Conservation (phyloP, 257 asterid genomes). For the Salvia miltiorrhiza region DNA sequence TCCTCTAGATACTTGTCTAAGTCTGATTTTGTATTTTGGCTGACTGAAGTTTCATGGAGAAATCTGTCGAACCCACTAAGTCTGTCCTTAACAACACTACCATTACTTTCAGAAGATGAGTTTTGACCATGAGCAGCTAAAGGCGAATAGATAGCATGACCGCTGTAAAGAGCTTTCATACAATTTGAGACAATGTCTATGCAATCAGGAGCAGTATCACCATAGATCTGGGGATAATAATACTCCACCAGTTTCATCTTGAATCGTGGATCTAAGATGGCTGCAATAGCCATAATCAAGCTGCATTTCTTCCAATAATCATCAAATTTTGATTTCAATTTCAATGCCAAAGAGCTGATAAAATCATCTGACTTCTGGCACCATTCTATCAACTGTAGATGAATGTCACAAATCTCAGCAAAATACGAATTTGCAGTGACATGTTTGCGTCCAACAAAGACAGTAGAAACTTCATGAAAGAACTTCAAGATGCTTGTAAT, state of each 20-base stretch:
- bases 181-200: conserved; percentile 73
- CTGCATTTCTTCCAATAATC: conserved; percentile 98
- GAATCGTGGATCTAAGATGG: conserved; percentile 81
- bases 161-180: conserved; percentile 81
- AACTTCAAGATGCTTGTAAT: conserved; percentile 65
- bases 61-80: conserved; percentile 74
- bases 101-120: conserved; percentile 44
- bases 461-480: conserved; percentile 71
- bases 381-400: conserved; percentile 83
- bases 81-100: conserved; percentile 49
- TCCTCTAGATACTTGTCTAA: conserved; percentile 92
- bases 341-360: conserved; percentile 75
- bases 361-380: conserved; percentile 86
- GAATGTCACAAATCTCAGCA: conserved; percentile 84
- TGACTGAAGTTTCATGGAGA: conserved; percentile 57
- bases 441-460: conserved; percentile 61
- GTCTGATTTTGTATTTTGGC: conserved; percentile 65
- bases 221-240: conserved; percentile 82
- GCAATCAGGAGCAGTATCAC: conserved; percentile 58
- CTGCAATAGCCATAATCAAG: conserved; percentile 94
- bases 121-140: conserved; percentile 53
- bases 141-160: conserved; percentile 70
- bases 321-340: conserved; percentile 75
- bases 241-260: conserved; percentile 90
- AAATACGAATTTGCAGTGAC: conserved; percentile 76